Conservation (phyloP, 140 eudicot genomes). For the Stevia rebaudiana region DNA sequence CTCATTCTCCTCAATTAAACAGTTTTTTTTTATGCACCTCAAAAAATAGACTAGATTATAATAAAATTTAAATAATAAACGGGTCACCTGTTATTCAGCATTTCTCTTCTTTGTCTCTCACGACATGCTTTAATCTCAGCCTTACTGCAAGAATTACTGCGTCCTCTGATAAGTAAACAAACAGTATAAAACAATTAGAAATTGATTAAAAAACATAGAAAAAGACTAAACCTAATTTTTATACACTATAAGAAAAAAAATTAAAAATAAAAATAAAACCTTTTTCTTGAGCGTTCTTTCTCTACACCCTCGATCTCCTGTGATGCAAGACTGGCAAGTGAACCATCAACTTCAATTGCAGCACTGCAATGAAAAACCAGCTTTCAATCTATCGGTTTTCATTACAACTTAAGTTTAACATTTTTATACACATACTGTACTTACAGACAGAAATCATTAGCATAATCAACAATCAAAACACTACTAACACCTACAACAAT, state of each 20-base stretch:
- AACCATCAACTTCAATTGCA: constrained; percentile 28
- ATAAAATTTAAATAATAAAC: background rate
- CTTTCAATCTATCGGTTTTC: too few relatives aligned
- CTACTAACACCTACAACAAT: too few relatives aligned
- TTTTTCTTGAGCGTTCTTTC: constrained; percentile 59
- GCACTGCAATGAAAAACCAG: too few relatives aligned
- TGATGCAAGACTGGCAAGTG: constrained; percentile 36
- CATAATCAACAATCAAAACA: too few relatives aligned
- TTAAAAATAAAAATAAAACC: constrained; percentile 43
- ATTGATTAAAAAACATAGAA: too few relatives aligned
- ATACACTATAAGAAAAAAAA: too few relatives aligned
- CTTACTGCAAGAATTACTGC: constrained; percentile 41
- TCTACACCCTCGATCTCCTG: constrained; percentile 28
- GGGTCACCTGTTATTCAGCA: constrained; percentile 65
- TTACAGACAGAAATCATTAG: too few relatives aligned
- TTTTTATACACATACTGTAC: too few relatives aligned
- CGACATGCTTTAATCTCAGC: constrained; percentile 72
- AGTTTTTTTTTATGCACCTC: background rate
- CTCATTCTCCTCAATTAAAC: too few relatives aligned
- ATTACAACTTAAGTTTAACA: too few relatives aligned
- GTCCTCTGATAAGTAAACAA: constrained; percentile 43
- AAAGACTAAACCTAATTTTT: too few relatives aligned
- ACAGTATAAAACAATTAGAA: constrained; percentile 10
- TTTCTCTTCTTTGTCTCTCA: constrained; percentile 74
- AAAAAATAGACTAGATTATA: background rate